Evolutionary conservation across 2,329 filamentous ascomycete species (phyloP), one percentile per base, ranked within the genome.

Genomic region (Penicillium hordei): DNA sequence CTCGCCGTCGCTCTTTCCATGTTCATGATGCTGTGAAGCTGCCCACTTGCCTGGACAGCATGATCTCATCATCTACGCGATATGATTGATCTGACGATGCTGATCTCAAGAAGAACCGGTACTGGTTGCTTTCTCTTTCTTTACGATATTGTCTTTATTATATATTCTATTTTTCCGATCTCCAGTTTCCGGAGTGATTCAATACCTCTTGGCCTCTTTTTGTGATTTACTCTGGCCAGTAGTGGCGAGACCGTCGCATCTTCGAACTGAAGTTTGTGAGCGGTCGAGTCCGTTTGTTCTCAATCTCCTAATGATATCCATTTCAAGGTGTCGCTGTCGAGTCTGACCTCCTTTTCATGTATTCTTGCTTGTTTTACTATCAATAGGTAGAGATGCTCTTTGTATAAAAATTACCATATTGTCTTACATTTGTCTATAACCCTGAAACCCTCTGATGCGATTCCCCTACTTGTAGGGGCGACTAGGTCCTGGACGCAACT

Each of bases 1-100:
- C 51, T 65, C 29, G 52, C 58, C 40, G 42, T 60, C 27, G 59
- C 53, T 12, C 38, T 65, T 23, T 48, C 59, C 29, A 44, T 63
- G 36, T 50, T 62, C 48, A 42, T 63, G 31, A 39, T 57, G 31
- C 29, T 55, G 40, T 57, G 34, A 59, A 44, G n/a, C 21, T 53
- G 34, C 29, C 29, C n/a, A 21, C n/a, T 43, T 39, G 15, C 12
- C 23, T 48, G 55, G 34, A 48, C 43, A 57, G 49, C 43, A 53
- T 57, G 55, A 57, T 57, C 42, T 48, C 43, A 57, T 48, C 27
- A 44, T 40, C 25, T 34, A 48, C 3, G 17, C 17, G 34, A 53
- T 31, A 34, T 34, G 49, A 42, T 46, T 43, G 55, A 48, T 57
- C 55, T 57, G 49, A 53, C 49, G 49, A 57, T 48, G 55, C 49